Evolutionary conservation across 306 rosid genomes (phyloP), one percentile per base, ranked within the genome.

Genomic region (Cicer judaicum): DNA sequence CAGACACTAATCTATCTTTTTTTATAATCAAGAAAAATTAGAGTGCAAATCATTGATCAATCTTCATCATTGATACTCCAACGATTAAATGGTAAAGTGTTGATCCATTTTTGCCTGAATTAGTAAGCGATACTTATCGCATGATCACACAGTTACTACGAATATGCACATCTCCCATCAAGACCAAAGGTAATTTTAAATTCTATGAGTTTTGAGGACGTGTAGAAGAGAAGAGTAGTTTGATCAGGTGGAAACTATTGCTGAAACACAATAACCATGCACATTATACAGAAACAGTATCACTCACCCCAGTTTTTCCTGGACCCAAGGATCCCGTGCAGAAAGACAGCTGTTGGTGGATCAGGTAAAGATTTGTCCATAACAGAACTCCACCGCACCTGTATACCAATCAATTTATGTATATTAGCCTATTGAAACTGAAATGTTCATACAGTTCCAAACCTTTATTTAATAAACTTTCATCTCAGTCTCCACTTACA

Each of bases 301-400:
- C 78, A 81, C 95, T 0, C 78, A 94, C 98, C 98, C 98, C 97
- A 94, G 65, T 91, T 94, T 86, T 91, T 94, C 80, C 96, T 86
- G 89, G 93, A 83, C 34, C 98, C 97, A 10, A 91, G 83, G 83
- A 91, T 90, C 41, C 98, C 98, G 83, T 91, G 97, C 47, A 91
- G 87, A 74, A 94, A 88, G 79, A 94, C 93, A 77, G 97, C 98
- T 38, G 98, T 94, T 56, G 97, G 96, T 50, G 98, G 89, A 50
- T 87, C 96, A 40, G 92, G 92, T 40, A 83, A 21, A 69, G 90
- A 79, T 55, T 69, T 82, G 63, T 88, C 96, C 89, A 78, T 54
- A 34, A 85, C 88, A 67, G 93, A 84, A 84, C 92, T 88, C 98
- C 97, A 94, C 68, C 89, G 90, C 71, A 94, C 96, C 97, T 91